Base-by-base conservation (phyloP, 2,329 filamentous ascomycete species). In the Emergomyces africanus region DNA sequence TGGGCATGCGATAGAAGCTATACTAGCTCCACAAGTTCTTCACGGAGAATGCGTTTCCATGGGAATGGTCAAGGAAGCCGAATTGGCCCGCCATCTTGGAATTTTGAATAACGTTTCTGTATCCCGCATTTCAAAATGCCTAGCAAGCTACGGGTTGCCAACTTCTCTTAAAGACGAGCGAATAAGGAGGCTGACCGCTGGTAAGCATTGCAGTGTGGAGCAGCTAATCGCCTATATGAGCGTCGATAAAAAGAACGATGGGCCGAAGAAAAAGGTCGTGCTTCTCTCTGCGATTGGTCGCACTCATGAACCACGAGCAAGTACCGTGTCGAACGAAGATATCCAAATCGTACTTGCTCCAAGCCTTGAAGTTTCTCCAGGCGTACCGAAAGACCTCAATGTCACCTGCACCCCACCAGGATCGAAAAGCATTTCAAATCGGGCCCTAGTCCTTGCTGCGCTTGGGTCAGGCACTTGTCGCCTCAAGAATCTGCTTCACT, bases 191-290 rank as follows among this genome's bases (percentile, higher is more conserved):
- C 77, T 94, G 62, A 91, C 90, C 4, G 91, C 90, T 1, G 89
- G 88, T 57, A 96, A 95, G 74, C 80, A 83, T 64, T 99, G 94
- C 70, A 86, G 88, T 0, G 89, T 96, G 2, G 89, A 96, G 66
- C 82, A 88, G 41, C 75, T 99, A 57, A 80, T 99, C 59, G 81
- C 87, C 64, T 95, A 95, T 71, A 99, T 99, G 94, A 90, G 88
- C 0, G 87, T 99, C 9, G 94, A 99, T 75, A 99, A 99, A 81
- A 99, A 99, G 79, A 99, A 99, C 65, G 88, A 95, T 50, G 94
- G 94, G 1, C 83, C 83, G 61, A 90, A 92, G 74, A 99, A 99
- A 80, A 97, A 96, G 75, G 88, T 99, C 63, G 92, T 96, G 6
- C 81, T 99, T 8, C 79, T 99, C 12, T 91, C 90, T 0, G 88